Evolutionary conservation across 2,329 filamentous ascomycete genomes (phyloP), one percentile per base, ranked within the genome.

Genomic region (Blastomyces percursus): DNA sequence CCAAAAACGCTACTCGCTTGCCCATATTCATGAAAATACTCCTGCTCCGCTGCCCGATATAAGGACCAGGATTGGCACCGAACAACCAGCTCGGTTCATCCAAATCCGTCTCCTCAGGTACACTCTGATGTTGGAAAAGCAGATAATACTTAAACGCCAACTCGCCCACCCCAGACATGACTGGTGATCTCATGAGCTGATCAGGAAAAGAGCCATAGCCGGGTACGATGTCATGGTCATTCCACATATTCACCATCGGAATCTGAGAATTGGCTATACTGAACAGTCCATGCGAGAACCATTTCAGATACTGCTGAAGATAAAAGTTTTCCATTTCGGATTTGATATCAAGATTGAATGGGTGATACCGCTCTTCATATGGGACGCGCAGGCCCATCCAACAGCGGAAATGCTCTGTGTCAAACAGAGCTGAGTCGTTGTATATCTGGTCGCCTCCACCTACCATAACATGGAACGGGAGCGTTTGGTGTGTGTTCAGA

Each of bases 101-200:
- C 44, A 82, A 80, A 67, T 95, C 87, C 0, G 87, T 91, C 77
- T 99, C 94, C 55, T 87, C 84, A 0, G 85, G 78, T 3, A 96
- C 80, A 67, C 89, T 96, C 74, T 99, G 95, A 69, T 99, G 94
- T 74, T 99, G 94, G 78, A 99, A 99, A 9, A 99, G 82, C 86
- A 99, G 88, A 71, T 99, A 99, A 76, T 97, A 99, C 74, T 99
- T 99, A 83, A 94, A 97, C 0, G 93, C 93, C 59, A 97, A 86
- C 46, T 88, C 89, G 2, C 94, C 95, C 9, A 99, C 76, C 0
- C 95, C 94, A 1, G 87, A 88, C 72, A 99, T 96, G 0, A 97
- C 90, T 0, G 90, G 88, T 2, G 90, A 90, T 67, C 84, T 85
- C 91, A 96, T 97, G 71, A 96, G 94, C 67, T 90, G 85, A 67